Conservation (phyloP, 2,329 filamentous ascomycete species). For the Claviceps sp. region DNA sequence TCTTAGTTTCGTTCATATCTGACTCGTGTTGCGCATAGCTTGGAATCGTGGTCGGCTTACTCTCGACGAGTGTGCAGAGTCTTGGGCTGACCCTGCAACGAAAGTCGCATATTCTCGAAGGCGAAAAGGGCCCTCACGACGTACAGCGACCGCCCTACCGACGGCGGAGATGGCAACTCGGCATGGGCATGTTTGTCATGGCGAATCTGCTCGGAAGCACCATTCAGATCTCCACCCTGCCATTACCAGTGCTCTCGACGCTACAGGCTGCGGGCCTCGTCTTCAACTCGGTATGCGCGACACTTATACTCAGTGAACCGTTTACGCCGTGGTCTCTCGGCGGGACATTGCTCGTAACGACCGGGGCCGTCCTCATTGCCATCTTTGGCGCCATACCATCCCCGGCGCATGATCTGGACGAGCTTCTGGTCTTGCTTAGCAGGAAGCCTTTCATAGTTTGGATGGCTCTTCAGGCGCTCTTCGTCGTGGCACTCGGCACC, state of each 20-base stretch:
- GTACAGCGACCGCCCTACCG: slow-evolving; percentile 75
- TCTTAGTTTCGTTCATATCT: too few species aligned
- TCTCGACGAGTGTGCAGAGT: slow-evolving; percentile 91
- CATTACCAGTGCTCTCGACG: slow-evolving; percentile 85
- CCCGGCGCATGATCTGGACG: slow-evolving; percentile 74
- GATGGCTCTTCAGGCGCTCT: slow-evolving; percentile 68
- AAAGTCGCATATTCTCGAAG: slow-evolving; percentile 95
- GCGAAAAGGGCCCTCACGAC: slow-evolving; percentile 74
- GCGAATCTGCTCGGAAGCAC: slow-evolving; percentile 91
- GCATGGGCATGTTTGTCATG: slow-evolving; percentile 93
- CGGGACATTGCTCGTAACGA: slow-evolving; percentile 77
- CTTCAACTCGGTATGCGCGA: slow-evolving; percentile 97
- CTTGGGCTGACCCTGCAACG: slow-evolving; percentile 90
- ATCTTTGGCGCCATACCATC: slow-evolving; percentile 89
- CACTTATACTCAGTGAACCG: slow-evolving; percentile 78
- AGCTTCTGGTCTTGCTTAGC: slow-evolving; percentile 64
- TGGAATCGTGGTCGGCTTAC: slow-evolving; percentile 80
- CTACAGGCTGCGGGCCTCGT: slow-evolving; percentile 91
- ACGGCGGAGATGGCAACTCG: slow-evolving; percentile 86
- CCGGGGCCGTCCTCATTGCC: slow-evolving; percentile 81
- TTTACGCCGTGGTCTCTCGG: slow-evolving; percentile 90
- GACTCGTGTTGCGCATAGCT: slow-evolving; percentile 38
- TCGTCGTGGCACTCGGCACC: slow-evolving; percentile 57
- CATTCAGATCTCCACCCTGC: slow-evolving; percentile 93
- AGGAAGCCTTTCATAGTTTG: slow-evolving; percentile 69